These are phyloP conservation scores for Waltergamsia citrina DNA, from an alignment of 2,329 filamentous ascomycete species.

Conservation along the genomic window DNA sequence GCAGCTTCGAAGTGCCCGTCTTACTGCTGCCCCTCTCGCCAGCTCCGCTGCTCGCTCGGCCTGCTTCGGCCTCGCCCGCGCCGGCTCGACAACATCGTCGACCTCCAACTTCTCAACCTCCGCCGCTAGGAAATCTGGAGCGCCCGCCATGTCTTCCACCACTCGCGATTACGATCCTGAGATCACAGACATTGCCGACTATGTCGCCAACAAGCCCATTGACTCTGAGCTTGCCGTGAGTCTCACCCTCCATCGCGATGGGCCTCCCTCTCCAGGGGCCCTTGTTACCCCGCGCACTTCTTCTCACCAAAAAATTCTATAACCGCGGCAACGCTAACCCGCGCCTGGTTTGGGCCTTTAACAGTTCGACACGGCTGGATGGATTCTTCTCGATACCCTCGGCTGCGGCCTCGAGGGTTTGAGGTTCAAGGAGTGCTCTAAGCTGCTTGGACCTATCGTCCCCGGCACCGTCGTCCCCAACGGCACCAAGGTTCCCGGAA, in stretches of 20 bases:
- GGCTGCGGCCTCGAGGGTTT: constrained; percentile 95
- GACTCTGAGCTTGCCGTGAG: constrained; percentile 87
- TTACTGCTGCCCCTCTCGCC: constrained; percentile 24
- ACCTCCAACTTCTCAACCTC: constrained; percentile 39
- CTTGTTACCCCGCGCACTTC: constrained; percentile 4
- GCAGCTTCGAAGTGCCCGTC: constrained; percentile 35
- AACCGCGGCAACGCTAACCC: not conserved
- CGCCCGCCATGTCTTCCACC: constrained; percentile 39
- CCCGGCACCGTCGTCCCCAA: constrained; percentile 86
- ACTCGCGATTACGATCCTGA: constrained; percentile 73
- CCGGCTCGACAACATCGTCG: constrained; percentile 23
- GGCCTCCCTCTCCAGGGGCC: not conserved
- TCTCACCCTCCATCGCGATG: constrained; percentile 8
- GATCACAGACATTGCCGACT: constrained; percentile 90
- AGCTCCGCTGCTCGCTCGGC: constrained; percentile 22
- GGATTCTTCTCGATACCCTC: constrained; percentile 93
- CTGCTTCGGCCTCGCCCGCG: constrained; percentile 17
- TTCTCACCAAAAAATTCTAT: not conserved
- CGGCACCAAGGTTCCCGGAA: constrained; percentile 84
- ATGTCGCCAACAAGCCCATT: constrained; percentile 87
- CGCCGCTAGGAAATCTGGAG: constrained; percentile 33
- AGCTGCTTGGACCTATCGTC: constrained; percentile 86
- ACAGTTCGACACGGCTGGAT: constrained; percentile 90
- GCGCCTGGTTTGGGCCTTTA: not conserved
- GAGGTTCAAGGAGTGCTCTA: constrained; percentile 90